phyloP scores from a whole-genome alignment of 148 eudicot genomes.

The Rhododendron henanense region DNA sequence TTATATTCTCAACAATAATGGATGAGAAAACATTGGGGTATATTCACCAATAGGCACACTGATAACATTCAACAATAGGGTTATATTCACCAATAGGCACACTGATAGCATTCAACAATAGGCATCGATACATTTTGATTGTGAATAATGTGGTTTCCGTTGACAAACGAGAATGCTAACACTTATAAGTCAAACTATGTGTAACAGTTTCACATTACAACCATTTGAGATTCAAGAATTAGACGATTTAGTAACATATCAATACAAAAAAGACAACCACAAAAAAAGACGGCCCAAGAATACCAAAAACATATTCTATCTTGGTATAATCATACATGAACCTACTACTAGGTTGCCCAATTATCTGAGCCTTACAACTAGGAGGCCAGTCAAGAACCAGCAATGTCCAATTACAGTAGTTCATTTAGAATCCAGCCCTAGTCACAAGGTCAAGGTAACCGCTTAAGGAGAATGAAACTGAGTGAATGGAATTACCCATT shows the following conservation, averaged over 20 bases:
- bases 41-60: not conserved
- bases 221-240: not conserved
- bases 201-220: not conserved
- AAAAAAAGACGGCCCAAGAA: not conserved
- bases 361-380: not conserved
- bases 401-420: not conserved
- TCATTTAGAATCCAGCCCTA: not conserved
- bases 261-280: not conserved
- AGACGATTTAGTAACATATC: not conserved
- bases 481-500: not conserved
- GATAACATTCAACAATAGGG: not conserved
- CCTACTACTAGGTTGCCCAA: not conserved
- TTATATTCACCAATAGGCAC: no score
- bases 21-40: not conserved
- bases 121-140: not conserved
- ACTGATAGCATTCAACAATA: not conserved
- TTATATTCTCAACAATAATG: no score
- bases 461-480: not conserved
- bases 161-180: not conserved
- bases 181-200: not conserved
- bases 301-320: not conserved
- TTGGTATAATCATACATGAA: not conserved
- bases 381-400: not conserved
- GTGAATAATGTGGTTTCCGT: not conserved
- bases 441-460: not conserved